Evolutionary conservation across 73 alveolate genomes (phyloP), one percentile per base, ranked within the genome.

Genomic region (Strombidium stylifer): DNA sequence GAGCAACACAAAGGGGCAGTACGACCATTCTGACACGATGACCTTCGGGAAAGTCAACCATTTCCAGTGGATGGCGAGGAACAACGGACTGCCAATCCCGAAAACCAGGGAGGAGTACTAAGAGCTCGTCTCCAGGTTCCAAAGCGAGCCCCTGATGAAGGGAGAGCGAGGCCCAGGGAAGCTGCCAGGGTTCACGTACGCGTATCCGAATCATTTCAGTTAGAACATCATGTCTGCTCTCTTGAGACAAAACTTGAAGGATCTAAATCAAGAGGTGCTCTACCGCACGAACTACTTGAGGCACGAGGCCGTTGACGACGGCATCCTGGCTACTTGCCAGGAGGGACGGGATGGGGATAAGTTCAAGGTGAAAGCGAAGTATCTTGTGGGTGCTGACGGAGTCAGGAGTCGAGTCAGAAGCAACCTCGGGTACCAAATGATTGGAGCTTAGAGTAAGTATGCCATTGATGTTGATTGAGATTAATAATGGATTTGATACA

Each of bases 321-420:
- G 41, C 11, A 4, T 42, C 36, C 32, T 49, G 20, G 30, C 18
- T 3, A 8, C 11, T n/a, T 40, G 48, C 15, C 46, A 66, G 28
- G 34, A 69, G 19, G 18, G 47, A 8, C 19, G 36, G 10, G 35
- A 39, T 8, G 37, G 37, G 14, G 64, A 35, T n/a, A 15, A 15
- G 6, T 18, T 28, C 8, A 24, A 59, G n/a, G 61, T 76, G 18
- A n/a, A 69, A 15, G 70, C 84, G 50, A 75, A 79, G 14, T 70
- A 78, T 45, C 36, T 85, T 7, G 65, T 73, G 16, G 94, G 91
- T 8, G 79, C 90, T 53, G 94, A 85, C 40, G 94, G 94, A 20
- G 85, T 85, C 58, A 62, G 51, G 31, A 68, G 88, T 8, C 34
- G 28, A 31, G 59, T 79, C 1, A 40, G 94, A 61, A 76, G 71